phyloP scores from a whole-genome alignment of 768 basidiomycete species.

The Lactarius tabidus region DNA sequence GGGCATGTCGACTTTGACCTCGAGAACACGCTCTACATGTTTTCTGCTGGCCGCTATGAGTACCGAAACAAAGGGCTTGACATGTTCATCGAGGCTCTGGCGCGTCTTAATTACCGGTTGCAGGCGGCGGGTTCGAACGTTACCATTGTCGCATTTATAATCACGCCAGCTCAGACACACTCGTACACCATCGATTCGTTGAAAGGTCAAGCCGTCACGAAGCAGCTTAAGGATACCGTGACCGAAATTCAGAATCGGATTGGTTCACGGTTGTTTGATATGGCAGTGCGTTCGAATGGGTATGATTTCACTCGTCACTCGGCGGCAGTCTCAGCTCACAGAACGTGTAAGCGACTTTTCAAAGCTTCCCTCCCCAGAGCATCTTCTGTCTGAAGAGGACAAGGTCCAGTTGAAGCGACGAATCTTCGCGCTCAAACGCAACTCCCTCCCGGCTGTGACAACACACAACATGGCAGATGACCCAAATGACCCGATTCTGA shows the following conservation, averaged over 20 bases:
- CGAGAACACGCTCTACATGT: constrained; percentile 90
- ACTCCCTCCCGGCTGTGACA: constrained; percentile 91
- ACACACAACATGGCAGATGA: constrained; percentile 99
- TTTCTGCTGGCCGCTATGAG: constrained; percentile 99
- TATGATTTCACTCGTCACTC: constrained; percentile 33
- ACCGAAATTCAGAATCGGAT: constrained; percentile 93
- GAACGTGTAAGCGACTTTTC: constrained; percentile 56
- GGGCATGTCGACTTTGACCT: constrained; percentile 96
- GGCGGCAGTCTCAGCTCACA: constrained; percentile 3
- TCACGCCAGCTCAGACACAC: constrained; percentile 95
- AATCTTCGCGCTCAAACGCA: constrained; percentile 93
- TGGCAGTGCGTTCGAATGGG: constrained; percentile 91
- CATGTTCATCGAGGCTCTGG: constrained; percentile 98
- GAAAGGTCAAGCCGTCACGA: constrained; percentile 96
- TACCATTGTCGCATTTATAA: constrained; percentile 97
- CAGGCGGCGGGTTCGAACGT: constrained; percentile 61
- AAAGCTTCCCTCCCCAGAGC: constrained; percentile 65
- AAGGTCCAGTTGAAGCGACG: constrained; percentile 92
- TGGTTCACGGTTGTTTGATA: constrained; percentile 89
- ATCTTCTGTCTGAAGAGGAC: constrained; percentile 86
- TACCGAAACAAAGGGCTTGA: constrained; percentile 99
- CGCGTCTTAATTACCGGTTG: constrained; percentile 70
- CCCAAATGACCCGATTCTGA: constrained; percentile 85
- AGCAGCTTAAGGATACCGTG: constrained; percentile 93
- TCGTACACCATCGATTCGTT: constrained; percentile 97